phyloP scores from a whole-genome alignment of 805 yeast species.

The Ogataea zsoltii region DNA sequence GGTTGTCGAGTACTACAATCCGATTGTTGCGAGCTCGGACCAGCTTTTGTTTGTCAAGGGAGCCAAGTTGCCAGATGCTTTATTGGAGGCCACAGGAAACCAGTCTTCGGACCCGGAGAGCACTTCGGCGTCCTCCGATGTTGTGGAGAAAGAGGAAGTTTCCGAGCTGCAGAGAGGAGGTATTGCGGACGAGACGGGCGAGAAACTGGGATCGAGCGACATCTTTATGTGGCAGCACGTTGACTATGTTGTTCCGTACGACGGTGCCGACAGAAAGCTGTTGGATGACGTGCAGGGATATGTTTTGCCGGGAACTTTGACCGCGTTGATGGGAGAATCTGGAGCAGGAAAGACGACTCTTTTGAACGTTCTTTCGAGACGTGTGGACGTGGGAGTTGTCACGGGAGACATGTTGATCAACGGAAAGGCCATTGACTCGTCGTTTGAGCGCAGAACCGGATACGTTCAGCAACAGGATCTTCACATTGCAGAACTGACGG shows the following conservation, averaged over 20 bases:
- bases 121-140: conserved; percentile 23
- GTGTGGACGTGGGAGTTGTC: conserved; percentile 52
- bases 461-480: conserved; percentile 59
- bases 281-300: conserved; percentile 47
- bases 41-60: conserved; percentile 33
- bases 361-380: conserved; percentile 51
- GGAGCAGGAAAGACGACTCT: conserved; percentile 67
- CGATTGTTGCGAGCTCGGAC: conserved; percentile 34
- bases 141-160: conserved; percentile 17
- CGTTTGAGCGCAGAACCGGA: conserved; percentile 56
- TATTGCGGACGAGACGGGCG: conserved; percentile 9
- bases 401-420: conserved; percentile 59
- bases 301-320: conserved; percentile 54
- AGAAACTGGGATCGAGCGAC: conserved; percentile 42
- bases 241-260: conserved; percentile 54
- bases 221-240: conserved; percentile 65
- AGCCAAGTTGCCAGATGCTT: conserved; percentile 26
- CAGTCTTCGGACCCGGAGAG: conserved; percentile 31
- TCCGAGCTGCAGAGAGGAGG: conserved; percentile 17
- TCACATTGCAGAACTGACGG: conserved; percentile 51
- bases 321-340: conserved; percentile 65
- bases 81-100: conserved; percentile 33
- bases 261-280: conserved; percentile 40
- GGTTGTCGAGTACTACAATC: conserved; percentile 34
- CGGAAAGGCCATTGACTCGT: conserved; percentile 47